Evolutionary conservation across 805 yeast genomes (phyloP), one percentile per base, ranked within the genome.

Genomic region (Tetrapisispora arboricola): DNA sequence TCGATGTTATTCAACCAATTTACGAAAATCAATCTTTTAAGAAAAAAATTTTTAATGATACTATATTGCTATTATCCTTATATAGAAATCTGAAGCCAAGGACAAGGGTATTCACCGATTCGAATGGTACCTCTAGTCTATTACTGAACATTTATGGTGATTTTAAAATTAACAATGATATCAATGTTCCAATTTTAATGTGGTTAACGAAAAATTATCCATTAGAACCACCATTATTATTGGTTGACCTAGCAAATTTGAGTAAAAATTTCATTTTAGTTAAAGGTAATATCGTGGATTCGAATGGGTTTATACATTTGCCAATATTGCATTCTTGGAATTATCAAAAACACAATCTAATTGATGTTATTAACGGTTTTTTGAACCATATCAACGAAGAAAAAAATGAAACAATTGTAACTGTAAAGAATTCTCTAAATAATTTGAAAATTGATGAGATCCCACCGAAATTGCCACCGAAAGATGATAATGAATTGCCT

Each of bases 191-290:
- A 0, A 51, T 86, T 11, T 77, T 76, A 40, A 58, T 87, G 4
- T 86, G 95, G 94, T 53, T 88, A 5, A 94, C 95, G 0, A 68
- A 70, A 21, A 65, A 68, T 19, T 87, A 83, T 49, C 95, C 96
- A 0, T 49, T 53, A n/a, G 66, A 63, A 3, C 70, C 80, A 1
- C 96, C 96, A 0, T 50, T 76, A n/a, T 71, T 76, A 0, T 82
- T 68, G 53, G 73, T 87, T 10, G 67, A 71, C 17, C 32, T 57
- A 10, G 59, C 50, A 27, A 77, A 80, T 2, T 70, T 76, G n/a
- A 53, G 60, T 19, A 56, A 54, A 12, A 8, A 11, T 3, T 66
- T 67, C 61, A 55, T 67, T 27, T 56, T 80, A 15, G 66, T 66
- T 31, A 81, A 87, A 0, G 80, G 81, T 20, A 78, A 76, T 47